Conservation (phyloP, 2,329 filamentous ascomycete species). For the Sordariomycetes sp. region DNA sequence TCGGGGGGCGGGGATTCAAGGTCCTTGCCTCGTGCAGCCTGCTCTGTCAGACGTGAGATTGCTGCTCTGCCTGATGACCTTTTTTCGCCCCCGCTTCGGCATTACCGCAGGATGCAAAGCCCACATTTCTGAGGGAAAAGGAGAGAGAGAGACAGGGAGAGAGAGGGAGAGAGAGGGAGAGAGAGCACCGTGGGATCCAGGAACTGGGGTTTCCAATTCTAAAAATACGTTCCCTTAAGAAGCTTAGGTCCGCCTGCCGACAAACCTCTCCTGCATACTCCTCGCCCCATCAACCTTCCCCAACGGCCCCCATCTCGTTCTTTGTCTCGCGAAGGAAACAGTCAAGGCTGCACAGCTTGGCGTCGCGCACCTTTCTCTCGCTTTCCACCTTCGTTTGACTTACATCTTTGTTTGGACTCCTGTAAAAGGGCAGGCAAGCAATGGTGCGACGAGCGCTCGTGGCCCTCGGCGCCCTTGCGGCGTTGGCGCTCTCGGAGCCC, state of each 20-base stretch:
- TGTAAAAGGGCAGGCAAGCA: not conserved
- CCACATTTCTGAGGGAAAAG: no score
- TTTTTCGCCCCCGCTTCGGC: not conserved
- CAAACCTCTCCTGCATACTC: not conserved
- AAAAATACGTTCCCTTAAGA: not conserved
- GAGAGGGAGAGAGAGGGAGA: not conserved
- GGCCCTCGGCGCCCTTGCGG: not conserved
- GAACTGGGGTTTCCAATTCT: not conserved
- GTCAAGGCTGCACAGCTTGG: no score
- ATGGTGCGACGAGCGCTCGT: not conserved
- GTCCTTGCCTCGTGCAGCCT: not conserved
- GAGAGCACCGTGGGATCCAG: not conserved
- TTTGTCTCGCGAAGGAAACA: not conserved
- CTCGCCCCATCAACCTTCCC: not conserved
- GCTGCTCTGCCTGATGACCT: not conserved
- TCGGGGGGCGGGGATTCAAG: not conserved
- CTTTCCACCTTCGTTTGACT: not conserved
- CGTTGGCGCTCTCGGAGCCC: not conserved
- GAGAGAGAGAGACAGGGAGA: not conserved
- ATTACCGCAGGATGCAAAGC: not conserved
- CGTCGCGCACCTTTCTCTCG: not conserved
- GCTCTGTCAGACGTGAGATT: not conserved
- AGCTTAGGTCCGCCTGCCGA: not conserved
- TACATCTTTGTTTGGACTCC: not conserved
- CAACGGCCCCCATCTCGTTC: not conserved